Evolutionary conservation across 2,329 filamentous ascomycete genomes (phyloP), one percentile per base, ranked within the genome.

Genomic region (Aspergillus pseudoglaucus): DNA sequence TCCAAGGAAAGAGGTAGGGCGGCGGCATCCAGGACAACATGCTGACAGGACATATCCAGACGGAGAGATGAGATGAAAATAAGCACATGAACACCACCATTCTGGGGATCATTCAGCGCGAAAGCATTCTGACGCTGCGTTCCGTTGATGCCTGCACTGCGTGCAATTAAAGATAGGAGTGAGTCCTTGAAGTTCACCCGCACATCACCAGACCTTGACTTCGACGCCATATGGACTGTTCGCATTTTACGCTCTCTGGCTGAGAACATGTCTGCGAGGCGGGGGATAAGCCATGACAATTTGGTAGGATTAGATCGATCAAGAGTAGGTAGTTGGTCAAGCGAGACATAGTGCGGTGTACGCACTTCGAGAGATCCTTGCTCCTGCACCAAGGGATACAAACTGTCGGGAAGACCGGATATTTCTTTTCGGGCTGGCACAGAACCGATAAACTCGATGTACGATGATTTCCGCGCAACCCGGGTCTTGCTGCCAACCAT

Each of bases 41-140:
- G 35, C 10, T 46, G 44, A 23, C 22, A 38, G 3, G 44, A 40
- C 14, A 40, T 38, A 15, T 46, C 44, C 33, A 46, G 14, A 9
- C 44, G 32, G 17, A 46, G 22, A 18, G 35, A 25, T 2, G 44
- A 20, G 6, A 37, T 20, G 23, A 46, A 37, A n/a, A 46, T 46
- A 1, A 27, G 23, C 53, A 41, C 50, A 42, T 22, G 44, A 40
- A 42, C 52, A 32, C 17, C 37, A 5, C 37, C 37, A 6, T 39
- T 7, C 17, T 39, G n/a, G 10, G 37, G 37, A 12, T 18, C 9
- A 20, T 22, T 39, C 37, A 39, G 5, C 12, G 37, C 37, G 7
- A 39, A 17, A 1, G 22, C 37, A 39, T 39, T 17, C 9, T 39
- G 37, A 20, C 37, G 17, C 10, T 4, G 37, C 17, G 4, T 9